phyloP scores from a whole-genome alignment of 306 rosid species.

The Abrus pulchellus region DNA sequence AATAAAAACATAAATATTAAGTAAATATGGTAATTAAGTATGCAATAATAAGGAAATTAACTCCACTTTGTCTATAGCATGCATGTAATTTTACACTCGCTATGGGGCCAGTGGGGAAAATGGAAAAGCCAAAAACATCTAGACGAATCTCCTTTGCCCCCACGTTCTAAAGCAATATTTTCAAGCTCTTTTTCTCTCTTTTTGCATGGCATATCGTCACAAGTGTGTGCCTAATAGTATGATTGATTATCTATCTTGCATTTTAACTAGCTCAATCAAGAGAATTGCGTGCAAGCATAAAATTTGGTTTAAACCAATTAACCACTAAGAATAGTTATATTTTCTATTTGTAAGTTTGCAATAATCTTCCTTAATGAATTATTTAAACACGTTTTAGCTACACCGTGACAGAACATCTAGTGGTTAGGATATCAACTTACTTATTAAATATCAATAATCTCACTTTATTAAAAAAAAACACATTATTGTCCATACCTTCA shows the following conservation, averaged over 20 bases:
- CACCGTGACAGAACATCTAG: slow-evolving; percentile 10
- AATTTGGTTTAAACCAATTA: slow-evolving; percentile 25
- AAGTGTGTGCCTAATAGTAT: slow-evolving; percentile 56
- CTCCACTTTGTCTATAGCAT: neutral
- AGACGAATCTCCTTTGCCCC: slow-evolving; percentile 10
- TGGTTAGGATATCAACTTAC: slow-evolving; percentile 29
- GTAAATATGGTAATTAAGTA: neutral
- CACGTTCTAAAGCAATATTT: slow-evolving; percentile 26
- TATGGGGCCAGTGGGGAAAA: neutral
- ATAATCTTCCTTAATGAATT: neutral
- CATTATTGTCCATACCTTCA: neutral
- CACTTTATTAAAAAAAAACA: slow-evolving; percentile 25
- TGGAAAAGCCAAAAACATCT: neutral
- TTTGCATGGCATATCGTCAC: slow-evolving; percentile 56
- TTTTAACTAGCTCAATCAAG: slow-evolving; percentile 14
- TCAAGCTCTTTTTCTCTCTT: neutral
- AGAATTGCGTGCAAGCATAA: slow-evolving; percentile 40
- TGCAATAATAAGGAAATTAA: neutral
- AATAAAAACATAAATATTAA: too few species aligned
- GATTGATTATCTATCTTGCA: neutral
- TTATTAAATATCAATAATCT: neutral
- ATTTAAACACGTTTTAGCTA: slow-evolving; percentile 16
- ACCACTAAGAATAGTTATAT: neutral
- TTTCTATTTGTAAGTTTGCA: slow-evolving; percentile 1
- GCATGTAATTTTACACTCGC: neutral